Conservation (phyloP, 352 stramenopile species). For the Pythium grandisporangium region DNA sequence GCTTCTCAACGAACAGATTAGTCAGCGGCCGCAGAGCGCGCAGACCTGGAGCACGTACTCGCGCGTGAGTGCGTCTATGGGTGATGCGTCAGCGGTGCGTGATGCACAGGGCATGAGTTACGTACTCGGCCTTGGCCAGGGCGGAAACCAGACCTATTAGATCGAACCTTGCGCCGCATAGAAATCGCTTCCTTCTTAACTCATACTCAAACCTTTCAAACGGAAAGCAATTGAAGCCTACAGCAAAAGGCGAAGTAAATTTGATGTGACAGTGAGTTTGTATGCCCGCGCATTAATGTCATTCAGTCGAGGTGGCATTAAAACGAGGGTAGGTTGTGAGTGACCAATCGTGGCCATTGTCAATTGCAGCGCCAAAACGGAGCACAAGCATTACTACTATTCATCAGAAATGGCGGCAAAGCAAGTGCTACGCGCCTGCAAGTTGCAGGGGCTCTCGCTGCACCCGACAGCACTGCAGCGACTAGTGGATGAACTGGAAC, state of each 20-base stretch:
- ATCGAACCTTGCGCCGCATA: too few relatives aligned
- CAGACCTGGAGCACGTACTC: conserved; percentile 78
- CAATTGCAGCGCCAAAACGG: too few relatives aligned
- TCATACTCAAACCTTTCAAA: too few relatives aligned
- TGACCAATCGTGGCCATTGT: too few relatives aligned
- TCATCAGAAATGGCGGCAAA: conserved; percentile 48
- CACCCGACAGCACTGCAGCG: conserved; percentile 58
- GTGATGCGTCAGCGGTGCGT: conserved; percentile 61
- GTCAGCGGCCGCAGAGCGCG: conserved; percentile 60
- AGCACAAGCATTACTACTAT: too few relatives aligned
- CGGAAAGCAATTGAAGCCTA: too few relatives aligned
- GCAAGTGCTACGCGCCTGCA: conserved; percentile 75
- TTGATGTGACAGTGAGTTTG: too few relatives aligned
- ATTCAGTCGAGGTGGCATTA: conserved; percentile 3
- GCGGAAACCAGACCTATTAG: conserved; percentile 70
- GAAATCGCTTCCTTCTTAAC: too few relatives aligned
- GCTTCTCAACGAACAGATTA: conserved; percentile 78
- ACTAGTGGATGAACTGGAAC: conserved; percentile 57
- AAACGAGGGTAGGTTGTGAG: too few relatives aligned
- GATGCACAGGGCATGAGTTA: conserved; percentile 87
- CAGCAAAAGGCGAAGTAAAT: too few relatives aligned
- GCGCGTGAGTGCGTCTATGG: conserved; percentile 52
- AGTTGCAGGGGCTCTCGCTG: conserved; percentile 75
- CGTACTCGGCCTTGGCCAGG: conserved; percentile 71
- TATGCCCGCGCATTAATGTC: too few relatives aligned